Conservation (phyloP, 1,284 basidiomycete genomes). For the Cystobasidium sp. region DNA sequence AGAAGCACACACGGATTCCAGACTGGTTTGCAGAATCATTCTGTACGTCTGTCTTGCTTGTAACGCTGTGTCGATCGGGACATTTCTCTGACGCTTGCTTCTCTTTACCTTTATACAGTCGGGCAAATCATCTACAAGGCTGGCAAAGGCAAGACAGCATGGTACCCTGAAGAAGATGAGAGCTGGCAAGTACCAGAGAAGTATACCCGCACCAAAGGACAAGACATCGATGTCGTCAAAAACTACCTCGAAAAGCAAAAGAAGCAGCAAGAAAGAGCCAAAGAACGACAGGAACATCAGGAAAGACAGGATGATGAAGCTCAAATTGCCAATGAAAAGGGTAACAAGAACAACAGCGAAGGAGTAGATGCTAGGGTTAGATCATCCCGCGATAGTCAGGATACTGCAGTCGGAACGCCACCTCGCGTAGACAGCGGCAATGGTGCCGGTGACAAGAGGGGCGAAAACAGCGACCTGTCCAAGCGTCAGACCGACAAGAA, state of each 20-base stretch:
- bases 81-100: not conserved
- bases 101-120: not conserved
- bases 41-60: too few relatives aligned
- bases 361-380: not conserved
- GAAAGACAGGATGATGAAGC: conserved; percentile 13
- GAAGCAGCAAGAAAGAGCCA: conserved; percentile 14
- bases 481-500: conserved; percentile 2
- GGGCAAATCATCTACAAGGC: conserved; percentile 11
- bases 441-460: not conserved
- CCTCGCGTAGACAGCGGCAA: not conserved
- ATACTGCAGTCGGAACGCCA: conserved; percentile 20
- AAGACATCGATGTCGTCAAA: conserved; percentile 23
- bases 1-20: conserved; percentile 20
- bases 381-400: conserved; percentile 11
- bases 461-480: conserved; percentile 9
- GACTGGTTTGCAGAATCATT: conserved; percentile 44
- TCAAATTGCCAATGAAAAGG: conserved; percentile 7
- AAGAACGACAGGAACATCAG: conserved; percentile 1
- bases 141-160: conserved; percentile 17
- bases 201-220: conserved; percentile 28
- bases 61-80: too few relatives aligned
- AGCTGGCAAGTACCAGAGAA: conserved; percentile 32
- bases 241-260: conserved; percentile 32
- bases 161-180: conserved; percentile 39
- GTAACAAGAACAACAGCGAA: not conserved